Evolutionary conservation across 768 basidiomycete species (phyloP), one percentile per base, ranked within the genome.

Genomic region (Suillus ampliporus): DNA sequence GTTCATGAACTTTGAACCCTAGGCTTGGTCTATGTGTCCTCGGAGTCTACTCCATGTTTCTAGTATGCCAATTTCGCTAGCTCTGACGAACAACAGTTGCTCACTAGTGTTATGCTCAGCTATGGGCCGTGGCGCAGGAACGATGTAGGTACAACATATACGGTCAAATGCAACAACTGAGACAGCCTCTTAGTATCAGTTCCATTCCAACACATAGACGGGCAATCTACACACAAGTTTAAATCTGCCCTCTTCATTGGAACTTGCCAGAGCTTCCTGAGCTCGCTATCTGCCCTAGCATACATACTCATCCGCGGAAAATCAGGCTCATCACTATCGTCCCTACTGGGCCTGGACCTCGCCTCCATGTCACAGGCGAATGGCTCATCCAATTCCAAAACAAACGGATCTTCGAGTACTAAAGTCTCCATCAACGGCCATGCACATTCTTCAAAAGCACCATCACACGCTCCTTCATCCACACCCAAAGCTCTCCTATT

Each of bases 41-140:
- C 10, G 96, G 96, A 59, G 95, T 99, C 50, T 99, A 99, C 72
- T 86, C 90, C 26, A 95, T 95, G 84, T 98, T 97, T 74, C 80
- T 98, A 67, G 91, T 91, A 69, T 76, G 89, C 73, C 60, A 58
- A 35, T 56, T 50, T 15, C 6, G 38, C 14, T 15, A 35, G 5
- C 50, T 52, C 37, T 23, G 31, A 37, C 62, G 23, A 56, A 38
- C 69, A 41, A 65, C 57, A 40, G 31, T 53, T 53, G 53, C 44
- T 47, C 26, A 21, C 62, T 17, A 56, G 38, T 17, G 11, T 40
- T 17, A 40, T 48, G 28, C 60, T 9, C 66, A 94, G 93, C 75
- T 94, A 56, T 94, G 94, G 94, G 95, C 92, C 13, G 86, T 96
- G 48, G 92, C 94, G 10, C 97, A 99, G 80, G 97, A 99, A 80